Conservation (phyloP, 306 rosid genomes). For the Casuarina equisetifolia region DNA sequence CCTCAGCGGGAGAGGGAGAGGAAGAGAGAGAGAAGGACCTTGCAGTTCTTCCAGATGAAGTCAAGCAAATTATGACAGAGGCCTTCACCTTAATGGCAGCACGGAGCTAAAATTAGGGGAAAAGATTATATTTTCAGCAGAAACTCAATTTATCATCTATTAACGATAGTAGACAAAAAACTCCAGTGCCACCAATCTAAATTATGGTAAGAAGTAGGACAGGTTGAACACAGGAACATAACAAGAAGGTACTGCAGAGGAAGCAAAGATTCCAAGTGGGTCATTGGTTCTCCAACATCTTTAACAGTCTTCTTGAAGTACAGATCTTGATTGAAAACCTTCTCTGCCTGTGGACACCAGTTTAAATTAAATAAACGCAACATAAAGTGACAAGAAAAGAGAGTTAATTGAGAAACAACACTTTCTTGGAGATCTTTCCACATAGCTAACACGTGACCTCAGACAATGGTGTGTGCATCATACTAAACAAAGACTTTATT, state of each 20-base stretch:
- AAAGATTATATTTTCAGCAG: background rate
- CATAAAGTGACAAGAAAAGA: background rate
- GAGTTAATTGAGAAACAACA: background rate
- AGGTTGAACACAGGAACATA: background rate
- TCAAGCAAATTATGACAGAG: slow-evolving; percentile 87
- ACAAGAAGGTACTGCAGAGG: slow-evolving; percentile 71
- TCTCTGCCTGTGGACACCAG: slow-evolving; percentile 68
- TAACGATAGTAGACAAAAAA: background rate
- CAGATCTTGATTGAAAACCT: slow-evolving; percentile 94
- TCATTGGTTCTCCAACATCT: slow-evolving; percentile 94
- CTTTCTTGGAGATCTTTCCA: background rate
- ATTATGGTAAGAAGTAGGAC: background rate
- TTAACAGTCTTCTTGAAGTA: slow-evolving; percentile 93
- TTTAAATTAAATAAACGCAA: background rate
- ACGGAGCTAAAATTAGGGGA: slow-evolving; percentile 56
- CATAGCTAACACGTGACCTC: background rate
- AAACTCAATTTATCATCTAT: background rate
- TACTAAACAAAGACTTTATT: background rate
- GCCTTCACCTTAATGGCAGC: slow-evolving; percentile 99
- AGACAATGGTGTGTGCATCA: background rate
- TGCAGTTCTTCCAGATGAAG: slow-evolving; percentile 98
- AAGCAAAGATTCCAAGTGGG: slow-evolving; percentile 98
- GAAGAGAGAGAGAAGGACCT: slow-evolving; percentile 41
- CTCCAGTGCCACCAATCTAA: background rate
- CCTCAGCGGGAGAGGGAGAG: background rate